Percentiles rank a stretch among this genome's conserved stretches.
Evolutionary conservation across 371 early-diverging fungal genomes (phyloP).

Genomic region (Mucor saturninus): DNA sequence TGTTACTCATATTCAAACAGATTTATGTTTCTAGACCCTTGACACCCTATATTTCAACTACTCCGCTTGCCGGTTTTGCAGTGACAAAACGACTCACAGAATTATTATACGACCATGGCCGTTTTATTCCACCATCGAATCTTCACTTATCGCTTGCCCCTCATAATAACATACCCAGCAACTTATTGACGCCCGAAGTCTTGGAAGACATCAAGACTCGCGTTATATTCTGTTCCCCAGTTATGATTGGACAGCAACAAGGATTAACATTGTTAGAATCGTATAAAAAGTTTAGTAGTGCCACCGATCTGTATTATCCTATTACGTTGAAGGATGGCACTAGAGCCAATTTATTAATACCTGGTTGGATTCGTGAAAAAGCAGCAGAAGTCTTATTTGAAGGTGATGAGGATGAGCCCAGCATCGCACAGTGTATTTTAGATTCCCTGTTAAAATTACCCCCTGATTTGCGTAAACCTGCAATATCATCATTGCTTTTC

Average conservation of each 20-base stretch:
- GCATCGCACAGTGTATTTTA: conserved; percentile 63
- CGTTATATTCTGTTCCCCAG: conserved; percentile 70
- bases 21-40: conserved; percentile 81
- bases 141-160: conserved; percentile 53
- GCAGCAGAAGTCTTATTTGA: conserved; percentile 83
- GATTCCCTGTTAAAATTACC: conserved; percentile 70
- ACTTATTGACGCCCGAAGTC: conserved; percentile 53
- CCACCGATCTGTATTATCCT: conserved; percentile 62
- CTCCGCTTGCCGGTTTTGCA: conserved; percentile 77
- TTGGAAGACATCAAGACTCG: conserved; percentile 77
- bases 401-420: conserved; percentile 76
- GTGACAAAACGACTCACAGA: conserved; percentile 63
- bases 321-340: conserved; percentile 50
- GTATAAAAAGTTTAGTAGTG: conserved; percentile 62
- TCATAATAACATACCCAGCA: conserved; percentile 43
- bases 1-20: conserved; percentile 34
- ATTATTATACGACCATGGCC: conserved; percentile 62
- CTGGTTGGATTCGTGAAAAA: conserved; percentile 89
- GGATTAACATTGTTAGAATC: conserved; percentile 40
- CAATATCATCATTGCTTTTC: conserved; percentile 71
- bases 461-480: conserved; percentile 73
- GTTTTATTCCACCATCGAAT: conserved; percentile 50
- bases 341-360: conserved; percentile 65
- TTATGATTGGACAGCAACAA: conserved; percentile 44
- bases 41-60: conserved; percentile 65